A percentile compares a stretch with the other conserved stretches of the same genome.
phyloP scores from a whole-genome alignment of 2,329 filamentous ascomycete species.

The Fusarium xylarioides region DNA sequence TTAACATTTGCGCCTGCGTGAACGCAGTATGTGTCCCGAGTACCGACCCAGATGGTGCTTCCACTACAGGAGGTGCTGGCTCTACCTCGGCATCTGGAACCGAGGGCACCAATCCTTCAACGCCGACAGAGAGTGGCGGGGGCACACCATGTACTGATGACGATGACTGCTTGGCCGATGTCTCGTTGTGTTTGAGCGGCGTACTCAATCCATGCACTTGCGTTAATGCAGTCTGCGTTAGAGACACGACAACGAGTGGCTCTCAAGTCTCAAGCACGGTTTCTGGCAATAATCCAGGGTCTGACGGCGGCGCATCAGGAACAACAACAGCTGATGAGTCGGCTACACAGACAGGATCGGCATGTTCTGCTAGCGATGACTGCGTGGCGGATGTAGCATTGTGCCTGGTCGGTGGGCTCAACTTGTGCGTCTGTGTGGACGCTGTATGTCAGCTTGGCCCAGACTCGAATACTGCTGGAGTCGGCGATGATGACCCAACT shows the following conservation, averaged over 20 bases:
- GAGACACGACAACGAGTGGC: background rate
- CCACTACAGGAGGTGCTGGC: background rate
- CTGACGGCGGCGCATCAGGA: background rate
- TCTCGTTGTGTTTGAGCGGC: background rate
- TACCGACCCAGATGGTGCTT: background rate
- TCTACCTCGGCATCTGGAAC: background rate
- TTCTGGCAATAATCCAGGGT: background rate
- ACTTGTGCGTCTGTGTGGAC: background rate
- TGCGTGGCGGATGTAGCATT: background rate
- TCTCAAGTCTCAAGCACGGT: background rate
- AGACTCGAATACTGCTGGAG: background rate
- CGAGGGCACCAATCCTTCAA: background rate
- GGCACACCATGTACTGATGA: background rate
- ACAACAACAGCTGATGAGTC: background rate
- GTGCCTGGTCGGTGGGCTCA: background rate
- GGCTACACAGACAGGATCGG: background rate
- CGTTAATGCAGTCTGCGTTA: slow-evolving; percentile 12
- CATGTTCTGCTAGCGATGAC: background rate
- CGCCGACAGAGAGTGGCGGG: background rate
- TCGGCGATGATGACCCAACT: background rate
- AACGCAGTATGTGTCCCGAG: background rate
- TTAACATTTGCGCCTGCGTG: slow-evolving; percentile 12
- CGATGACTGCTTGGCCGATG: slow-evolving; percentile 1
- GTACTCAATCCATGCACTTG: slow-evolving; percentile 7
- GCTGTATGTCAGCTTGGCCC: background rate